Conservation (phyloP, 1,284 basidiomycete species). For the Serendipita sp. region DNA sequence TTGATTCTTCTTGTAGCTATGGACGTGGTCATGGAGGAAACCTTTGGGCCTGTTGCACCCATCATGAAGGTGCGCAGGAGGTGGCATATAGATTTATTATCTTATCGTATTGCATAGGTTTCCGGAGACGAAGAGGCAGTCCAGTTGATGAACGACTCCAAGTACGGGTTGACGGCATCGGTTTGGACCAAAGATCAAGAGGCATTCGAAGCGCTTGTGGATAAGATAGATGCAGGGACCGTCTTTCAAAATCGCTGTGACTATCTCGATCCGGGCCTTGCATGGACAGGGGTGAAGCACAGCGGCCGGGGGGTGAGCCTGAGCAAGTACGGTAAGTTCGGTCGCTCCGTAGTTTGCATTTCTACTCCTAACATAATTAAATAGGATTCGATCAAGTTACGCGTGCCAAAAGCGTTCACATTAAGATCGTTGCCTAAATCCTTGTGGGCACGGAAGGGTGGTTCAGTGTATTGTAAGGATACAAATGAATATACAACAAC, state of each 20-base stretch:
- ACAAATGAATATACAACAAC: background rate
- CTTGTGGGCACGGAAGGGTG: background rate
- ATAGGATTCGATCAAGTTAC: constrained; percentile 69
- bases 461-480: background rate
- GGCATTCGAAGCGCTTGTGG: constrained; percentile 56
- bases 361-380: background rate
- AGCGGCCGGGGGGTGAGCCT: constrained; percentile 83
- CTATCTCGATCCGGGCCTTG: constrained; percentile 76
- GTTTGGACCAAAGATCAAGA: constrained; percentile 76
- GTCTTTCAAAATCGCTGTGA: constrained; percentile 85
- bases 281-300: constrained; percentile 91
- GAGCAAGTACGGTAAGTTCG: constrained; percentile 65
- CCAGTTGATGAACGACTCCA: constrained; percentile 88
- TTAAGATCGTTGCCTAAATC: constrained; percentile 31
- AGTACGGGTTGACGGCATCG: constrained; percentile 84
- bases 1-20: constrained; percentile 39
- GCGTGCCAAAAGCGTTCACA: constrained; percentile 59
- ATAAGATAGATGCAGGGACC: constrained; percentile 74
- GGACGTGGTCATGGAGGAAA: constrained; percentile 43
- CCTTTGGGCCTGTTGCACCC: background rate
- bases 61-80: background rate
- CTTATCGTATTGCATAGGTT: constrained; percentile 31
- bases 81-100: background rate
- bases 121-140: constrained; percentile 75
- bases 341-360: background rate